These are phyloP conservation scores for Leptomonas pyrrhocoris DNA, from an alignment of 208 protist genomes.

Conservation along the genomic window DNA sequence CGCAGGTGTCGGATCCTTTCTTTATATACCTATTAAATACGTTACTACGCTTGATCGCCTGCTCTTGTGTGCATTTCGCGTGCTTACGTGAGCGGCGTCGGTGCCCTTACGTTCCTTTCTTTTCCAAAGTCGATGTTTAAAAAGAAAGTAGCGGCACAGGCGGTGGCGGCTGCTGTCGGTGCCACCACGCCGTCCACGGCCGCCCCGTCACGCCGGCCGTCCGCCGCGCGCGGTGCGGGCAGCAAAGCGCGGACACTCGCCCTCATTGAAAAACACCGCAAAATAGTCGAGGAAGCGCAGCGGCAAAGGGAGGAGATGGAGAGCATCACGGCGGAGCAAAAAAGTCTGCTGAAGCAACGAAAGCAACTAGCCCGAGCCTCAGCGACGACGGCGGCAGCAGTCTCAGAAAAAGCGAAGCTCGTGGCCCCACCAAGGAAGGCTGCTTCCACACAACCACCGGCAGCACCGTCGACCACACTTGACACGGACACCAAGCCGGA, in stretches of 20 bases:
- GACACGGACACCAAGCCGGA: conserved; percentile 10
- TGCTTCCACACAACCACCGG: background rate
- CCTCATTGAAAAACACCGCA: conserved; percentile 37
- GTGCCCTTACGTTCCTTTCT: background rate
- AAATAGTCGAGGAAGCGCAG: conserved; percentile 32
- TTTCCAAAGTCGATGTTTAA: conserved; percentile 39
- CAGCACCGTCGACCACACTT: background rate
- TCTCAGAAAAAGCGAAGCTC: background rate
- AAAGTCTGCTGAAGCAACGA: background rate
- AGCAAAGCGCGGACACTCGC: conserved; percentile 22
- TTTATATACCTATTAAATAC: too few species aligned
- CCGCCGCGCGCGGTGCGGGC: background rate
- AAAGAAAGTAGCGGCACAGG: conserved; percentile 31
- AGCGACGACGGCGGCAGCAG: background rate
- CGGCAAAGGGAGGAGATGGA: conserved; percentile 32
- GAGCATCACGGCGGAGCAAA: conserved; percentile 28
- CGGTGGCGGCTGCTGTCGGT: conserved; percentile 6
- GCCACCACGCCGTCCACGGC: background rate
- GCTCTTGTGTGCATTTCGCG: too few species aligned
- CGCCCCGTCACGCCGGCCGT: background rate
- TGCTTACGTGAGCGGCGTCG: too few species aligned
- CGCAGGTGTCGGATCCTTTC: too few species aligned
- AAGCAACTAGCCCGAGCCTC: background rate
- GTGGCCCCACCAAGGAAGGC: background rate
- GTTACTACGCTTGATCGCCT: too few species aligned